Conservation (phyloP, 2,329 filamentous ascomycete genomes). For the Immersiporthe knoxdaviesiana region DNA sequence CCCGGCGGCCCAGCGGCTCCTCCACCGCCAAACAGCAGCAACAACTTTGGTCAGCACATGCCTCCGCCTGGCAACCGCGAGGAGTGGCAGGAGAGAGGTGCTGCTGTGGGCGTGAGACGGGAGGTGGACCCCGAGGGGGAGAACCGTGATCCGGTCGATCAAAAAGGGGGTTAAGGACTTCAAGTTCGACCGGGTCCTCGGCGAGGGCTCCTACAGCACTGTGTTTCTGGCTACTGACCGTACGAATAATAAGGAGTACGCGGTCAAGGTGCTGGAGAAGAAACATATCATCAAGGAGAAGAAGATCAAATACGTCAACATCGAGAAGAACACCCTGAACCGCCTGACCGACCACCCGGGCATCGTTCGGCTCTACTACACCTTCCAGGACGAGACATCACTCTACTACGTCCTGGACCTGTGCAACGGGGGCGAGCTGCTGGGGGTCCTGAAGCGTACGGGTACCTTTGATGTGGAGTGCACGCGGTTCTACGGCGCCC, state of each 20-base stretch:
- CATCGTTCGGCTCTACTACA: slow-evolving; percentile 96
- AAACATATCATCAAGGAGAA: slow-evolving; percentile 99
- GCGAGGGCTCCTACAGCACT: slow-evolving; percentile 97
- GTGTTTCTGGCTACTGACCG: slow-evolving; percentile 92
- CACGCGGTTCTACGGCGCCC: slow-evolving; percentile 88
- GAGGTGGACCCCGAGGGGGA: slow-evolving; percentile 86
- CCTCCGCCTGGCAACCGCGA: slow-evolving; percentile 67
- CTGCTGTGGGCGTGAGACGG: slow-evolving; percentile 80
- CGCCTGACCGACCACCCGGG: slow-evolving; percentile 94
- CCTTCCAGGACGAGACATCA: slow-evolving; percentile 94
- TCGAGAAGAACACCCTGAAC: slow-evolving; percentile 97
- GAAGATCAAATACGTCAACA: slow-evolving; percentile 99
- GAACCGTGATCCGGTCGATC: slow-evolving; percentile 78
- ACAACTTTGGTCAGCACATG: slow-evolving; percentile 44
- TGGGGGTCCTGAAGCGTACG: slow-evolving; percentile 92
- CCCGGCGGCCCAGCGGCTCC: slow-evolving; percentile 49
- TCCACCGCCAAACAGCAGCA: slow-evolving; percentile 30
- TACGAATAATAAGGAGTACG: slow-evolving; percentile 89
- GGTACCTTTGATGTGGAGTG: slow-evolving; percentile 95
- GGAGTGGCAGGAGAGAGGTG: slow-evolving; percentile 94
- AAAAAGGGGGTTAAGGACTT: slow-evolving; percentile 99
- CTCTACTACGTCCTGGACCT: slow-evolving; percentile 96
- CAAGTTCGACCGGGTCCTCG: slow-evolving; percentile 85
- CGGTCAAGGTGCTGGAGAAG: slow-evolving; percentile 97
- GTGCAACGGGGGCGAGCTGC: slow-evolving; percentile 86